Evolutionary conservation across 176 grass and related monocot species (phyloP), one percentile per base, ranked within the genome.

Genomic region (Leersia perrieri): DNA sequence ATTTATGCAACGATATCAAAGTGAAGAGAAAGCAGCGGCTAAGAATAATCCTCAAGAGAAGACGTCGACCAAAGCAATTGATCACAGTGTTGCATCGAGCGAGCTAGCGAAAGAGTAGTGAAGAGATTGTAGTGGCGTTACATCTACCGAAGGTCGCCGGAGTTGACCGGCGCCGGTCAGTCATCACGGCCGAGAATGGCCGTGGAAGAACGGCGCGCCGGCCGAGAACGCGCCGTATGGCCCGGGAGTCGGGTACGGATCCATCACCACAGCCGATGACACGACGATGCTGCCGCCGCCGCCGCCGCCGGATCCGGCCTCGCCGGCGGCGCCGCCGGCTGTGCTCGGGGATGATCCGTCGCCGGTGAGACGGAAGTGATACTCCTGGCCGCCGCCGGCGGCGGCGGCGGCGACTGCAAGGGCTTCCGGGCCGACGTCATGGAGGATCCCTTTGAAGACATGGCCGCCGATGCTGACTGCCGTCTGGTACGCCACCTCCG

Each of bases 391-490:
- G 18, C 18, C 78, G 28, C 63, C 80, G 14, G 25, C 32, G 42
- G 29, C 27, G 34, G 77, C 61, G 1, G 53, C 83, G 0, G 33
- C 32, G 4, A 63, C 23, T 3, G 71, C 18, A 6, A 90, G 45
- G 28, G 75, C 31, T 22, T 85, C 89, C 3, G 90, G 90, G 0
- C 96, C 96, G 73, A 91, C 86, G 63, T 95, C 96, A 47, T 95
- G 93, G 11, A 98, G 88, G 49, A 98, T 93, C 71, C 96, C 96
- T 74, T 93, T 95, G 90, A 98, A 98, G 16, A 98, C 84, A 62
- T 95, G 96, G 16, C 96, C 96, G 65, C 86, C 92, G 68, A 98
- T 98, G 76, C 82, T 90, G 69, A 98, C 90, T 6, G 90, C 75
- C 34, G 92, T 93, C 71, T 91, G 96, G 74, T 98, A 98, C 14